A percentile compares a stretch with the other conserved stretches of the same genome.
Evolutionary conservation across 805 yeast species (phyloP).

Genomic region (Yamadazyma philogaea): DNA sequence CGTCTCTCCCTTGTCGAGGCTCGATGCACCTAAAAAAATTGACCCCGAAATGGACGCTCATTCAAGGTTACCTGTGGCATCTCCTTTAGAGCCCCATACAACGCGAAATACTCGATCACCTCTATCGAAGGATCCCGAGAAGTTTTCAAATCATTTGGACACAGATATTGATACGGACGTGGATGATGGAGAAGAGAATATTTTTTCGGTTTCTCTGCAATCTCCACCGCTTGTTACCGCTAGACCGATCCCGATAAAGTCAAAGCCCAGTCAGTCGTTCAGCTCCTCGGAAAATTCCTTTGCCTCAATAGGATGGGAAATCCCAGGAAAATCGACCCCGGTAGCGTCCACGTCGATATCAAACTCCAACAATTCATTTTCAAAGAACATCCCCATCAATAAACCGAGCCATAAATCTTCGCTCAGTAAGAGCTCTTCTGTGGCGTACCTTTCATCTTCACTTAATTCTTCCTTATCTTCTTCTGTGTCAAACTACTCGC

Average conservation of each 20-base stretch:
- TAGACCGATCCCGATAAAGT: conserved; percentile 17
- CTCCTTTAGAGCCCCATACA: neutral
- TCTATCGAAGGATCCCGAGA: conserved; percentile 1
- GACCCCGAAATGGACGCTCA: neutral
- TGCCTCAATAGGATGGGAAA: conserved; percentile 46
- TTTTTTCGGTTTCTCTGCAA: conserved; percentile 5
- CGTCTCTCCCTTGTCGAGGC: neutral
- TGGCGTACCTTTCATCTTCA: conserved; percentile 42
- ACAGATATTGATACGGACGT: conserved; percentile 12
- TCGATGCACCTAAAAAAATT: neutral
- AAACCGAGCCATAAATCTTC: conserved; percentile 24
- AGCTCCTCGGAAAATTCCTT: conserved; percentile 24
- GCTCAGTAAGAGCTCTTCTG: conserved; percentile 35
- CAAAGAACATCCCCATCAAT: conserved; percentile 12
- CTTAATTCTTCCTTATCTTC: conserved; percentile 37
- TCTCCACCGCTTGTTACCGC: conserved; percentile 5
- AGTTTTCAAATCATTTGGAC: conserved; percentile 2
- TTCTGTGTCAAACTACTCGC: conserved; percentile 38
- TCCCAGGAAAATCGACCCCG: conserved; percentile 36
- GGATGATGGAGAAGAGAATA: conserved; percentile 9
- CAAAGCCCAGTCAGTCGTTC: conserved; percentile 13
- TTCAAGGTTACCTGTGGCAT: neutral
- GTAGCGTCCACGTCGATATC: conserved; percentile 16
- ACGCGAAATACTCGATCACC: neutral
- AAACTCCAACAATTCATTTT: conserved; percentile 5